Conservation (phyloP, 2,329 filamentous ascomycete genomes). For the Amesomyces nigricolor region DNA sequence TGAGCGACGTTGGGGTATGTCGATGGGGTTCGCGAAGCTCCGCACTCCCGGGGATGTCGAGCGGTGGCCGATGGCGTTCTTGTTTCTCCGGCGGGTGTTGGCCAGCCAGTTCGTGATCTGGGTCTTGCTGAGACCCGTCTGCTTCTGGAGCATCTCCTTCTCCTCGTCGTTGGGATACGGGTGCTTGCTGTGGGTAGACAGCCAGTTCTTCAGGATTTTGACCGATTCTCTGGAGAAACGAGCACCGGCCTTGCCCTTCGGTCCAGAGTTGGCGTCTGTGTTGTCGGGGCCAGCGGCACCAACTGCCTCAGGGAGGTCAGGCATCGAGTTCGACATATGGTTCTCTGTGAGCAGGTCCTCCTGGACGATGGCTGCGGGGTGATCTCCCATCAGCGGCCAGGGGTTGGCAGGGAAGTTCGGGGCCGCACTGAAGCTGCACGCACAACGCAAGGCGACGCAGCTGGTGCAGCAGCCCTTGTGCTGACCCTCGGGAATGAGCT, state of each 20-base stretch:
- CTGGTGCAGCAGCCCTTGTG: constrained; percentile 57
- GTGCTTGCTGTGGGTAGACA: constrained; percentile 70
- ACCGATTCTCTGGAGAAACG: constrained; percentile 77
- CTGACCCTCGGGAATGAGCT: constrained; percentile 53
- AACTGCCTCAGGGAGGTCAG: constrained; percentile 28
- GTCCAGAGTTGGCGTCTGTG: background rate
- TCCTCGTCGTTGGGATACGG: constrained; percentile 87
- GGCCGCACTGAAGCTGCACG: constrained; percentile 50
- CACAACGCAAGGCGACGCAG: constrained; percentile 53
- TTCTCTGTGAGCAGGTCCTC: constrained; percentile 31
- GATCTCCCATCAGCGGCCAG: constrained; percentile 42
- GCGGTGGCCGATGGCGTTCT: constrained; percentile 59
- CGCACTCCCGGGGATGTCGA: constrained; percentile 65
- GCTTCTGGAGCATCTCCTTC: constrained; percentile 69
- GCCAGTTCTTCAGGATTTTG: constrained; percentile 77
- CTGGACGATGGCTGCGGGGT: constrained; percentile 37
- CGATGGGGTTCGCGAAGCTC: constrained; percentile 58
- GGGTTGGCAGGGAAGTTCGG: constrained; percentile 42
- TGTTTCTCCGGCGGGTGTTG: constrained; percentile 78
- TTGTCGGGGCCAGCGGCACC: constrained; percentile 18
- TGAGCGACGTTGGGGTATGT: constrained; percentile 61
- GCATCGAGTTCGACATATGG: constrained; percentile 19
- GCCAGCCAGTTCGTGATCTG: constrained; percentile 93
- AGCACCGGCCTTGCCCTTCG: constrained; percentile 59
- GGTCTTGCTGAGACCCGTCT: constrained; percentile 73